Evolutionary conservation across 1,284 basidiomycete species (phyloP).

Genomic region (Butyriboletus appendiculatus): DNA sequence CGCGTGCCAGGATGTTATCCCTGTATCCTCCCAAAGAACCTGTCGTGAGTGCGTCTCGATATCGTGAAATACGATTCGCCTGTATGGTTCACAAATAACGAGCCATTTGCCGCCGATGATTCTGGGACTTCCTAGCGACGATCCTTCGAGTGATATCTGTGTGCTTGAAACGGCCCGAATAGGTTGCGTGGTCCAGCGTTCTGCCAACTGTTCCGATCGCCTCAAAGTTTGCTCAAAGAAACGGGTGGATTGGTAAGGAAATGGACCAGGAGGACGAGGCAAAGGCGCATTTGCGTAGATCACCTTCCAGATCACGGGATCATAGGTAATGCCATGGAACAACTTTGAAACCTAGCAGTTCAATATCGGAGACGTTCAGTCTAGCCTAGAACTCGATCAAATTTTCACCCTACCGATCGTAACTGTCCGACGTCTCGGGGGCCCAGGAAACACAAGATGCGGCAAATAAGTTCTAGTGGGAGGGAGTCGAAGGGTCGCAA

Average conservation of each 20-base stretch:
- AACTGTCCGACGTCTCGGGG: constrained; percentile 6
- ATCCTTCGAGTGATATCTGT: background rate
- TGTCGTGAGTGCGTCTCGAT: constrained; percentile 4
- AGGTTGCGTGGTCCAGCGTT: constrained; percentile 7
- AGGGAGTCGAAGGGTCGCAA: background rate
- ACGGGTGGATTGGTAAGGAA: constrained; percentile 1
- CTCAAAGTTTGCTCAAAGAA: constrained; percentile 7
- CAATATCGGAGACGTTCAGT: background rate
- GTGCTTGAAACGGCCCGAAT: background rate
- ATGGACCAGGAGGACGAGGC: constrained; percentile 12
- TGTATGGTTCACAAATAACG: constrained; percentile 2
- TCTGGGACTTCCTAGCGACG: background rate
- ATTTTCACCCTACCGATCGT: background rate
- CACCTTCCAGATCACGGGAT: constrained; percentile 7
- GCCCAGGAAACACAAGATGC: constrained; percentile 1
- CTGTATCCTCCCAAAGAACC: constrained; percentile 6
- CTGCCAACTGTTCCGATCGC: constrained; percentile 1
- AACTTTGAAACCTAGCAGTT: constrained; percentile 3
- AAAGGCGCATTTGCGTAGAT: constrained; percentile 8
- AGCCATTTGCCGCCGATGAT: constrained; percentile 10
- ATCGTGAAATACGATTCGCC: constrained; percentile 3
- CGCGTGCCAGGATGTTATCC: constrained; percentile 4
- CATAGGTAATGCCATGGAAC: background rate
- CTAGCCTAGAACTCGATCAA: background rate
- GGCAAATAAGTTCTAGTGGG: constrained; percentile 6